Conservation (phyloP, 2,329 filamentous ascomycete species). For the Diaporthe caulivora region DNA sequence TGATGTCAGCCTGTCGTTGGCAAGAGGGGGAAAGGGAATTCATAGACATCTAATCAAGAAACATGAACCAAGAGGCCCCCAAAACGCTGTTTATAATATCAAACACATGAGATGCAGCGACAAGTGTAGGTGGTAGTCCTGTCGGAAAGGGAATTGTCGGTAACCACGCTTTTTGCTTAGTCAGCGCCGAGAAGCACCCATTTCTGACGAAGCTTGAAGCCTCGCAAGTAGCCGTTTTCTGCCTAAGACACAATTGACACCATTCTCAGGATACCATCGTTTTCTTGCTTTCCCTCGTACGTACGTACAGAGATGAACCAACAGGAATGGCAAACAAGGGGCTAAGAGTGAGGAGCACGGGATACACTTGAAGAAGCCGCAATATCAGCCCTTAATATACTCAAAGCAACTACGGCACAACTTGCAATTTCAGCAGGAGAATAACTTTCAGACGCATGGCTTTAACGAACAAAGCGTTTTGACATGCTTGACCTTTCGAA, state of each 20-base stretch:
- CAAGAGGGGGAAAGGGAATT: background rate
- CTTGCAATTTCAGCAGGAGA: background rate
- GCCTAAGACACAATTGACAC: too few relatives aligned
- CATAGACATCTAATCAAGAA: background rate
- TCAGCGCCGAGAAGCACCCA: too few relatives aligned
- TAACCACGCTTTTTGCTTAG: too few relatives aligned
- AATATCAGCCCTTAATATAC: conserved; percentile 3
- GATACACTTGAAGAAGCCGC: background rate
- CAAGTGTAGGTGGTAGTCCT: too few relatives aligned
- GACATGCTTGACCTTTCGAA: background rate
- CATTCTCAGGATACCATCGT: too few relatives aligned
- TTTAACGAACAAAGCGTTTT: too few relatives aligned
- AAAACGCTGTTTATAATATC: background rate
- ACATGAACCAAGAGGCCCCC: background rate
- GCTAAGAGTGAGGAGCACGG: background rate
- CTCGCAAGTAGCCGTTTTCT: too few relatives aligned
- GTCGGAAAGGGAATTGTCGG: too few relatives aligned
- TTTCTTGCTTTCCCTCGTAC: too few relatives aligned
- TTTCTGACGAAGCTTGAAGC: too few relatives aligned
- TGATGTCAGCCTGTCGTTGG: background rate
- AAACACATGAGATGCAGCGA: background rate
- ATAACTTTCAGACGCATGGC: background rate
- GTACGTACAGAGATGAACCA: too few relatives aligned
- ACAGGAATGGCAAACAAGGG: too few relatives aligned
- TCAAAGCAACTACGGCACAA: background rate